Evolutionary conservation across 495 filamentous ascomycete genomes (phyloP).

Genomic region (Aspergillus bridgeri): DNA sequence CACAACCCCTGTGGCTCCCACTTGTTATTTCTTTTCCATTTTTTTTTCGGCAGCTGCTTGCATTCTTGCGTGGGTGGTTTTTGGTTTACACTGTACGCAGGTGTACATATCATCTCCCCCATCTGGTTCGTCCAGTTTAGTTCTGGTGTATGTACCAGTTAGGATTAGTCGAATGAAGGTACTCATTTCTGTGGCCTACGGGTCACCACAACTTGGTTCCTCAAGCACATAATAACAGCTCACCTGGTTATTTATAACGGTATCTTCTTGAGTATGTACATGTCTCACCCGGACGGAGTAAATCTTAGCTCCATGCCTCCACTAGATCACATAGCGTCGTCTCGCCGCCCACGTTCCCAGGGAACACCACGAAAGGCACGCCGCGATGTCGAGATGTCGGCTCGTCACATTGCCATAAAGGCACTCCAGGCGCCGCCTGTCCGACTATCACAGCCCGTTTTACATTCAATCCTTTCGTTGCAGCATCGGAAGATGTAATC

Average conservation of each 20-base stretch:
- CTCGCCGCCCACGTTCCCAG: slow-evolving; percentile 55
- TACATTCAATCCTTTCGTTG: slow-evolving; percentile 50
- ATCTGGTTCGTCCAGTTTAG: slow-evolving; percentile 9
- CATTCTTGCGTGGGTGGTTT: slow-evolving; percentile 4
- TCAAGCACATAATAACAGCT: not conserved
- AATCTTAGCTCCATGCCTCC: slow-evolving; percentile 31
- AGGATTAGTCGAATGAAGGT: slow-evolving; percentile 23
- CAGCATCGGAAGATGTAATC: slow-evolving; percentile 52
- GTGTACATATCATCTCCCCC: slow-evolving; percentile 20
- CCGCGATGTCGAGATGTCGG: slow-evolving; percentile 40
- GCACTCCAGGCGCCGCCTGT: slow-evolving; percentile 53
- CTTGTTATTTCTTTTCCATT: not conserved
- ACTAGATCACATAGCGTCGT: slow-evolving; percentile 41
- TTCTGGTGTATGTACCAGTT: slow-evolving; percentile 15
- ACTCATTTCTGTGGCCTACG: slow-evolving; percentile 20
- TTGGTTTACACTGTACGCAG: slow-evolving; percentile 7
- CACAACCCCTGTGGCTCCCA: not conserved
- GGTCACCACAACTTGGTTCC: slow-evolving; percentile 6
- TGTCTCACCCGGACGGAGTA: too few species aligned
- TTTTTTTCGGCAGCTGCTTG: not conserved
- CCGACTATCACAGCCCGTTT: slow-evolving; percentile 51
- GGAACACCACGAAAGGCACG: slow-evolving; percentile 53
- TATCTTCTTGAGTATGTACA: not conserved
- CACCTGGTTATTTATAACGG: too few species aligned
- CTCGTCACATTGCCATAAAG: slow-evolving; percentile 54